Evolutionary conservation across 371 early-diverging fungal species (phyloP).

Genomic region (Circinella minor): DNA sequence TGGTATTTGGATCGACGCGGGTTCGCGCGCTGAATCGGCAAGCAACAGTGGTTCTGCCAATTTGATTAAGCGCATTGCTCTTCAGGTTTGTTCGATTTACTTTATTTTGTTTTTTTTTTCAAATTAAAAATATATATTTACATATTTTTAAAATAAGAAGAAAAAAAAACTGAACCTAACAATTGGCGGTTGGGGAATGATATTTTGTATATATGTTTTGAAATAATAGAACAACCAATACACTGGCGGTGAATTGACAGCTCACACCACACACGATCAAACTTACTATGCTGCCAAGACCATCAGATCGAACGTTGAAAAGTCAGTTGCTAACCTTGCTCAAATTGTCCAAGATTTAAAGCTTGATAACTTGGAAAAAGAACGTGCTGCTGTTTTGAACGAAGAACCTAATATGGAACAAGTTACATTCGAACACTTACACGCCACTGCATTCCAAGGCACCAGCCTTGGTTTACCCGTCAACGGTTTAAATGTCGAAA

Average conservation of each 20-base stretch:
- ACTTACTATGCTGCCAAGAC: constrained; percentile 93
- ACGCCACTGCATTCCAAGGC: constrained; percentile 92
- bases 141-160: background rate
- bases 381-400: constrained; percentile 88
- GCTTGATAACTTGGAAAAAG: constrained; percentile 59
- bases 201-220: background rate
- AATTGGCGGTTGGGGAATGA: no score
- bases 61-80: constrained; percentile 18
- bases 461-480: constrained; percentile 88
- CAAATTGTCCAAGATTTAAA: constrained; percentile 88
- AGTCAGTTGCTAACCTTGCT: constrained; percentile 83
- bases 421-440: constrained; percentile 87
- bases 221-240: constrained; percentile 59
- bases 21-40: constrained; percentile 85
- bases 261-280: constrained; percentile 96
- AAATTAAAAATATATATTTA: background rate
- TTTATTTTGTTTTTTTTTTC: background rate
- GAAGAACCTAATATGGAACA: constrained; percentile 82
- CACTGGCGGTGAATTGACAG: constrained; percentile 91
- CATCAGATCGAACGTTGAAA: constrained; percentile 73
- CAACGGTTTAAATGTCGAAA: constrained; percentile 87
- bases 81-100: constrained; percentile 40
- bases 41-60: constrained; percentile 64
- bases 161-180: no score
- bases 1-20: constrained; percentile 95